Base-by-base conservation (phyloP, 306 rosid genomes). In the Corylus heterophylla region DNA sequence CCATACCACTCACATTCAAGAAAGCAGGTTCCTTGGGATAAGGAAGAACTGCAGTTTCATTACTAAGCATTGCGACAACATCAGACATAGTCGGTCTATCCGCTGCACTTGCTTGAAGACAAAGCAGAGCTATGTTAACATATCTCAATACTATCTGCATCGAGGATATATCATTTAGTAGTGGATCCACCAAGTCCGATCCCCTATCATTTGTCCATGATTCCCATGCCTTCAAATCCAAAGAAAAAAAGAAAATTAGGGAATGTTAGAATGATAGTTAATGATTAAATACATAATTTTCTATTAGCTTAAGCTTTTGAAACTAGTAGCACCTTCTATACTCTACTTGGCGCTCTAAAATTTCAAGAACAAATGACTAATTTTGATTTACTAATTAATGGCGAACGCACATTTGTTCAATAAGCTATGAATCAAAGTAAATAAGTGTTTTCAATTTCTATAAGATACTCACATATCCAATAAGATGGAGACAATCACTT, bases 1-100 rank as follows among this genome's bases (percentile, higher is more conserved):
- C 0, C 22, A 13, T 17, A 17, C 22, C 5, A 17, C 58, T 54
- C 22, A 54, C 7, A 4, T 13, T 13, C 2, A 5, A 54, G 58
- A 54, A 54, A 13, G 20, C 58, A 54, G 58, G 58, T 54, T 54
- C 8, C 2, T 54, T 74, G 8, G 88, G 58, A 54, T 54, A 17
- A 54, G 58, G 58, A 17, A 54, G 22, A 54, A 54, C 20, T 54
- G 0, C n/a, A 17, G 8, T 4, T 13, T 54, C 58, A 54, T 54
- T 81, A 14, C 81, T 80, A 17, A 54, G 22, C 58, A 54, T 54
- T 5, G 8, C 63, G 56, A 81, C 85, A 78, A 78, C 83, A 49
- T 81, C 83, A 44, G 83, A 78, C 83, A 85, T 78, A 54, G 67
- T 74, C 12, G 88, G 85, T 12, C 88, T 81, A 16, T 85, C 88